Percentiles rank a stretch among this genome's conserved stretches.
phyloP scores from a whole-genome alignment of 192 early-diverging fungal species.

The Rhizophagus sp. region DNA sequence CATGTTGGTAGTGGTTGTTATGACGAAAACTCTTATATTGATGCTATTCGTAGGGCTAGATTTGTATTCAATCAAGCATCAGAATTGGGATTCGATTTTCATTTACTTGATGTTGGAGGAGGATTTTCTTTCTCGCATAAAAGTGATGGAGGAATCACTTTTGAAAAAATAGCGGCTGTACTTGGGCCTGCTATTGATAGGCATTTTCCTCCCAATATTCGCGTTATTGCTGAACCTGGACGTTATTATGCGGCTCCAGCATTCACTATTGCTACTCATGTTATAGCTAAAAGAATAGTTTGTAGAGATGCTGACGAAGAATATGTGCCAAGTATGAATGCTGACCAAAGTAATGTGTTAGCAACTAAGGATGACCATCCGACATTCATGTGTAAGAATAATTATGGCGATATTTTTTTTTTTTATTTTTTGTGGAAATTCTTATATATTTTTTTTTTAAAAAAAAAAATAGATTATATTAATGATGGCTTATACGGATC shows the following conservation, averaged over 20 bases:
- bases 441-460: constrained; percentile 9
- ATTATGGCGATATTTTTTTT: not conserved
- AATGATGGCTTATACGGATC: constrained; percentile 98
- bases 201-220: constrained; percentile 77
- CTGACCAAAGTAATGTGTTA: not conserved
- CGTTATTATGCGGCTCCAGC: constrained; percentile 94
- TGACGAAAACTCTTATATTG: constrained; percentile 83
- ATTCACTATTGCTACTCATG: constrained; percentile 91
- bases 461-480: constrained; percentile 73
- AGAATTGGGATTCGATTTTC: constrained; percentile 71
- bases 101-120: constrained; percentile 86
- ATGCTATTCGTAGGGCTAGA: constrained; percentile 85
- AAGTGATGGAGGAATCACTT: constrained; percentile 70
- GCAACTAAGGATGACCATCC: not conserved
- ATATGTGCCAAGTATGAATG: not conserved
- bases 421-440: constrained; percentile 2
- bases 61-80: constrained; percentile 85
- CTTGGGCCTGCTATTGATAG: constrained; percentile 78
- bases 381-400: not conserved
- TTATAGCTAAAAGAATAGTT: constrained; percentile 86
- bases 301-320: constrained; percentile 38
- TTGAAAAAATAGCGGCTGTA: constrained; percentile 77
- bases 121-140: constrained; percentile 90
- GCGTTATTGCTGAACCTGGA: constrained; percentile 98
- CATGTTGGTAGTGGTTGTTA: constrained; percentile 97